These are phyloP conservation scores for Hypomontagnella submonticulosa DNA, from an alignment of 495 filamentous ascomycete species.

Conservation along the genomic window DNA sequence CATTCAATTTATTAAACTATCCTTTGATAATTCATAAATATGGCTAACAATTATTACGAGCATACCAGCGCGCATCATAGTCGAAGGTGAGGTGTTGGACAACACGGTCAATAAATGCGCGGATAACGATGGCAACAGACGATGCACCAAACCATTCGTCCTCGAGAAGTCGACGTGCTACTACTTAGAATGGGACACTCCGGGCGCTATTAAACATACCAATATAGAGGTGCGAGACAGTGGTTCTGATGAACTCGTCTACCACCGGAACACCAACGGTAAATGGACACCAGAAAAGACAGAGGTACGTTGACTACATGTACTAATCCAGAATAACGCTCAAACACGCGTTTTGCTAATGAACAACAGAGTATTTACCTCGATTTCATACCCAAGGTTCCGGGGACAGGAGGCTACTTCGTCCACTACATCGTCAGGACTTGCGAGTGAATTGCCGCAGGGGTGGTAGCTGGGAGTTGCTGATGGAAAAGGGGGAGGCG, in stretches of 20 bases:
- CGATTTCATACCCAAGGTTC: constrained; percentile 57
- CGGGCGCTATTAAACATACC: constrained; percentile 52
- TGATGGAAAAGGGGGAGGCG: no score
- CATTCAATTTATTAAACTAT: not conserved
- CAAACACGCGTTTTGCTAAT: not conserved
- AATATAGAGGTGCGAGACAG: constrained; percentile 55
- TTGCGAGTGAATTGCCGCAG: constrained; percentile 42
- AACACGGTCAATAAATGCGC: constrained; percentile 50
- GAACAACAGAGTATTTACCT: constrained; percentile 49
- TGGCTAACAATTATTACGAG: not conserved
- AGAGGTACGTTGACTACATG: constrained; percentile 13
- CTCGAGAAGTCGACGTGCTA: constrained; percentile 50
- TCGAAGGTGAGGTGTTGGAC: constrained; percentile 49
- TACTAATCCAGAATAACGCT: not conserved
- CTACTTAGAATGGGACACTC: constrained; percentile 52
- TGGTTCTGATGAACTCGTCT: constrained; percentile 51
- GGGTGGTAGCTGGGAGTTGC: not conserved
- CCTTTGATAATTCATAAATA: not conserved
- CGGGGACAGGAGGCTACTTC: constrained; percentile 51
- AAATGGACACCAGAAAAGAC: constrained; percentile 53
- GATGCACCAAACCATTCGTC: constrained; percentile 53
- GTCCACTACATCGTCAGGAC: constrained; percentile 53
- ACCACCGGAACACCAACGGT: constrained; percentile 55
- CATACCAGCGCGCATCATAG: constrained; percentile 36
- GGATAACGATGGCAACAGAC: constrained; percentile 47